These are phyloP conservation scores for Pseudogymnoascus sp. DNA, from an alignment of 2,329 filamentous ascomycete genomes.

Conservation along the genomic window DNA sequence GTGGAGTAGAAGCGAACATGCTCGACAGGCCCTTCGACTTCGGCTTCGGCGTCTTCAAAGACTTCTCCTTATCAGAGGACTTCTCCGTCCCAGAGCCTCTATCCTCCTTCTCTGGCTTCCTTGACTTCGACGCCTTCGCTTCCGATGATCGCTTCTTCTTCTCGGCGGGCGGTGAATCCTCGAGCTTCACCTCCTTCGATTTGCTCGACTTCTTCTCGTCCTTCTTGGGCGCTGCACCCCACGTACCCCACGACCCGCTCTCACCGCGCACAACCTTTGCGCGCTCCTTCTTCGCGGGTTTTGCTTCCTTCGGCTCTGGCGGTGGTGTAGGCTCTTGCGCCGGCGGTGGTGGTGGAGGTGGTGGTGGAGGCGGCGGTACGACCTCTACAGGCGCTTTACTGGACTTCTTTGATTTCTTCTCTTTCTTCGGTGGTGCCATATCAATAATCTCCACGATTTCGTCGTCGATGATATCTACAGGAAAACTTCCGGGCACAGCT, in stretches of 20 bases:
- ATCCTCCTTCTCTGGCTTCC: slow-evolving; percentile 52
- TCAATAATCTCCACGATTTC: slow-evolving; percentile 40
- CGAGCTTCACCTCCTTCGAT: slow-evolving; percentile 24
- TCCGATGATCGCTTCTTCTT: slow-evolving; percentile 38
- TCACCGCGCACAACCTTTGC: slow-evolving; percentile 64
- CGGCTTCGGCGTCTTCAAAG: slow-evolving; percentile 34
- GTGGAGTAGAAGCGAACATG: slow-evolving; percentile 60
- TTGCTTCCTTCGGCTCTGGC: slow-evolving; percentile 41
- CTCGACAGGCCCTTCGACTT: slow-evolving; percentile 43
- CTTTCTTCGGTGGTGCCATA: slow-evolving; percentile 37
- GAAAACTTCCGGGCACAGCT: slow-evolving; percentile 50
- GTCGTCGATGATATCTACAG: slow-evolving; percentile 39
- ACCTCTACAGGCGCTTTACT: slow-evolving; percentile 28
- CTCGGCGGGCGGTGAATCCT: slow-evolving; percentile 21
- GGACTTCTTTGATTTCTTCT: slow-evolving; percentile 32
- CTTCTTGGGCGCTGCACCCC: slow-evolving; percentile 27
- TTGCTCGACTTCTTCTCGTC: slow-evolving; percentile 23
- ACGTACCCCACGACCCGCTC: slow-evolving; percentile 51
- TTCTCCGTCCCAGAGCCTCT: slow-evolving; percentile 59
- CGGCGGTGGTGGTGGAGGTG: slow-evolving; percentile 31
- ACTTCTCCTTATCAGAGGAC: slow-evolving; percentile 60
- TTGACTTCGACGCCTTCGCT: slow-evolving; percentile 45
- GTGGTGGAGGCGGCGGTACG: slow-evolving; percentile 29
- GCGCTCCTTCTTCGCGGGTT: slow-evolving; percentile 62
- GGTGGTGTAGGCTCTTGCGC: slow-evolving; percentile 42